Percentiles rank a stretch among this genome's conserved stretches.
These are phyloP conservation scores for Panaeolus papilionaceus DNA, from an alignment of 768 basidiomycete species.

Conservation along the genomic window DNA sequence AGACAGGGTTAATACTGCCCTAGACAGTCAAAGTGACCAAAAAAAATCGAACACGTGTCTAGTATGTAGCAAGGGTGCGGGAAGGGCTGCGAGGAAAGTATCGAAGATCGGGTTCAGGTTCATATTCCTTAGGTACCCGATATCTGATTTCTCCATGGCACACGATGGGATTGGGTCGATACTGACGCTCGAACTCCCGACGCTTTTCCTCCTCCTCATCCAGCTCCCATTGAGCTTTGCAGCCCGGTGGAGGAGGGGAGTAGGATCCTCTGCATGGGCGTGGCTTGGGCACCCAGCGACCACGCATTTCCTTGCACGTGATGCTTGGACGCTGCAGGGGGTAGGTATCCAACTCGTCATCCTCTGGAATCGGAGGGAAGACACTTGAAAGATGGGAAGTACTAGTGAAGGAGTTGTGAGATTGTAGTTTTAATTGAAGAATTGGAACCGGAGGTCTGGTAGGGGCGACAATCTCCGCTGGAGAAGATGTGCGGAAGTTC, in stretches of 20 bases:
- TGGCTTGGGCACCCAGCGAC: conserved; percentile 78
- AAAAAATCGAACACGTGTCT: neutral
- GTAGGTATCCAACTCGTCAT: conserved; percentile 54
- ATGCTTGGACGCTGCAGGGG: conserved; percentile 69
- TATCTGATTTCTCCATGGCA: conserved; percentile 70
- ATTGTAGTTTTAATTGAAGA: neutral
- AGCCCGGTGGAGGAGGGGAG: conserved; percentile 66
- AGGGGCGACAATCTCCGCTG: too few species aligned
- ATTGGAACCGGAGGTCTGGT: neutral
- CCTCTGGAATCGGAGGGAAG: neutral
- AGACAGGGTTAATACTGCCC: too few species aligned
- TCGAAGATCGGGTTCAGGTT: conserved; percentile 37
- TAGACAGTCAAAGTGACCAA: too few species aligned
- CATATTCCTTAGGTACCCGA: conserved; percentile 57
- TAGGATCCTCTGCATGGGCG: conserved; percentile 49
- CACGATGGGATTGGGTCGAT: conserved; percentile 65
- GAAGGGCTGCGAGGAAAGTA: neutral
- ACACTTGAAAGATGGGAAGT: neutral
- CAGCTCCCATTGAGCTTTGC: conserved; percentile 70
- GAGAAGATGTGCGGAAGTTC: too few species aligned
- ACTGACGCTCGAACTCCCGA: conserved; percentile 46
- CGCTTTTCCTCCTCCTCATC: conserved; percentile 73
- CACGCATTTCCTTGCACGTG: conserved; percentile 67
- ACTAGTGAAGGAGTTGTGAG: neutral
- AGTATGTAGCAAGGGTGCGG: neutral